These are phyloP conservation scores for Vanrija humicola DNA, from an alignment of 1,284 basidiomycete genomes.

Conservation along the genomic window DNA sequence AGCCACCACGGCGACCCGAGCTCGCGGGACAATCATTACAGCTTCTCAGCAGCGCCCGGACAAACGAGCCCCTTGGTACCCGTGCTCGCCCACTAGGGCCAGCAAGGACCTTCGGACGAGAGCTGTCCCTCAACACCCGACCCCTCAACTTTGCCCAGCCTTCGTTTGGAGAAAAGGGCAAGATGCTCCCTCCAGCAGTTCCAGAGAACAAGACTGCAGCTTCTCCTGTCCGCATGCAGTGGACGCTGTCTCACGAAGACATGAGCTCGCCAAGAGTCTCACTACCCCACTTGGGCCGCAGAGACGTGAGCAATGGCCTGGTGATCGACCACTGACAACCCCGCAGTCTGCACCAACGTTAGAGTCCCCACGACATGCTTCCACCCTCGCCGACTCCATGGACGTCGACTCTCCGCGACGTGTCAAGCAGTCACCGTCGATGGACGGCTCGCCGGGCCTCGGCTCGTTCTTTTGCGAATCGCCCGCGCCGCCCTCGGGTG, in stretches of 20 bases:
- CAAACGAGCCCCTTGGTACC: not conserved
- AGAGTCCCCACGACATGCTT: conserved; percentile 3
- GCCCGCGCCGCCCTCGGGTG: conserved; percentile 28
- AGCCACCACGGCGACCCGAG: conserved; percentile 32
- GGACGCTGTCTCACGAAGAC: conserved; percentile 38
- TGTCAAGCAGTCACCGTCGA: conserved; percentile 19
- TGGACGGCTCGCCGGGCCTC: conserved; percentile 37
- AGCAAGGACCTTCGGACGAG: conserved; percentile 35
- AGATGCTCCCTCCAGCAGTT: conserved; percentile 39
- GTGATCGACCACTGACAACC: not conserved
- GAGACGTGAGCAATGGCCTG: conserved; percentile 24
- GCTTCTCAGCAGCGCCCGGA: not conserved
- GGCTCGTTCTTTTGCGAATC: conserved; percentile 47
- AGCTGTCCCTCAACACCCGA: conserved; percentile 28
- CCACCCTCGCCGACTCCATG: conserved; percentile 21
- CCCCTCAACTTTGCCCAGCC: not conserved
- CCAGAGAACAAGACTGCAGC: conserved; percentile 19
- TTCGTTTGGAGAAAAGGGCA: conserved; percentile 23
- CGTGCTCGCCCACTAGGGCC: not conserved
- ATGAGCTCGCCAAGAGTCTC: conserved; percentile 23
- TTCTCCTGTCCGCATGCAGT: conserved; percentile 33
- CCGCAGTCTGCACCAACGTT: conserved; percentile 15
- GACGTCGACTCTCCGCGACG: conserved; percentile 40
- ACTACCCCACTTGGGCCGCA: conserved; percentile 25
- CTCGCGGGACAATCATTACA: not conserved